Conservation (phyloP, 352 stramenopile species). For the Pythium aphanidermatum region DNA sequence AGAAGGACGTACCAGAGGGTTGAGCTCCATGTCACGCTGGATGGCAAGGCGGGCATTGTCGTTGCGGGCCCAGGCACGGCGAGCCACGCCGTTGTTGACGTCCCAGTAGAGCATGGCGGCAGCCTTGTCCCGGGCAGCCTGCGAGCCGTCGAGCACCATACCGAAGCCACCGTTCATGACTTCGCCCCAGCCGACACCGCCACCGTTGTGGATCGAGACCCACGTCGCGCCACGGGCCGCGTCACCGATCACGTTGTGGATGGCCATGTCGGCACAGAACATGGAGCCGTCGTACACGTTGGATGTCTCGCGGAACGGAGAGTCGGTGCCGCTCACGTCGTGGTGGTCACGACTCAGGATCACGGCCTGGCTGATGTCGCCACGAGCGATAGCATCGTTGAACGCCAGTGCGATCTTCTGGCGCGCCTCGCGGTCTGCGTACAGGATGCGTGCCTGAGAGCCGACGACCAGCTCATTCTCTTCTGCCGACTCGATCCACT, state of each 20-base stretch:
- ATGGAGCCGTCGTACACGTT: conserved; percentile 84
- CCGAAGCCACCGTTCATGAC: conserved; percentile 88
- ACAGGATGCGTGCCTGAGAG: conserved; percentile 86
- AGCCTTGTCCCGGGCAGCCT: conserved; percentile 55
- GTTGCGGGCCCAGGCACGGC: conserved; percentile 79
- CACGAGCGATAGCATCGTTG: conserved; percentile 69
- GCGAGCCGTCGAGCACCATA: conserved; percentile 79
- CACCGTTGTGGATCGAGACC: conserved; percentile 86
- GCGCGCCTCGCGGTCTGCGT: conserved; percentile 74
- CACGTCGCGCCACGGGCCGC: conserved; percentile 79
- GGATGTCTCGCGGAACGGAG: conserved; percentile 84
- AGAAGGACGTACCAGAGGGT: conserved; percentile 47
- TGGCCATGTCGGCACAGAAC: conserved; percentile 87
- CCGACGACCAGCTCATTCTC: conserved; percentile 85
- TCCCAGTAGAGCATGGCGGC: conserved; percentile 82
- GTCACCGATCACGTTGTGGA: conserved; percentile 87
- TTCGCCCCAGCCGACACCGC: conserved; percentile 85
- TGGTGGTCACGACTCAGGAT: conserved; percentile 87
- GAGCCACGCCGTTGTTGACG: conserved; percentile 85
- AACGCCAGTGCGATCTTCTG: conserved; percentile 75
- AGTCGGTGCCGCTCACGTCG: conserved; percentile 86
- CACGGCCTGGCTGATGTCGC: conserved; percentile 62
- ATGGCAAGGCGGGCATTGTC: conserved; percentile 81
- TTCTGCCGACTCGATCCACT: conserved; percentile 81
- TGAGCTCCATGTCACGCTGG: conserved; percentile 72